phyloP scores from a whole-genome alignment of 2,329 filamentous ascomycete species.

The Nigrograna mackinnonii region DNA sequence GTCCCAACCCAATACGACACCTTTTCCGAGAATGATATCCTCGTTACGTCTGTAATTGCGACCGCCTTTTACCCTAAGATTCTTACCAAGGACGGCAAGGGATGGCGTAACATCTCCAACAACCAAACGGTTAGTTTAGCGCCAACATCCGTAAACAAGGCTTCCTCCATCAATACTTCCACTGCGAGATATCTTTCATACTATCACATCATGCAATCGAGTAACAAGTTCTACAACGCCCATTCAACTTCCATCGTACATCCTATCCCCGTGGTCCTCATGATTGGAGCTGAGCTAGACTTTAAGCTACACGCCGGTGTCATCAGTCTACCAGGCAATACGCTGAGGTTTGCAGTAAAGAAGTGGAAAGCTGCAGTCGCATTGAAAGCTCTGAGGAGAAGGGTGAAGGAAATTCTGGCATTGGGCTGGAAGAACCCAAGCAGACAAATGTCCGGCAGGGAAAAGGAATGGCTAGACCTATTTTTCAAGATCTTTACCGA shows the following conservation, averaged over 20 bases:
- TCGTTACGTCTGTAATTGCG: conserved; percentile 81
- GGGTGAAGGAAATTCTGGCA: conserved; percentile 75
- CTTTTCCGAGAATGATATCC: conserved; percentile 78
- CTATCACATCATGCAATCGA: conserved; percentile 96
- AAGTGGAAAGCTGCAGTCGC: conserved; percentile 92
- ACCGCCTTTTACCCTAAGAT: conserved; percentile 97
- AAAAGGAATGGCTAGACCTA: conserved; percentile 47
- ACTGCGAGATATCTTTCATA: conserved; percentile 82
- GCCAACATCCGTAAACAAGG: conserved; percentile 86
- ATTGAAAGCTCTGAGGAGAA: conserved; percentile 77
- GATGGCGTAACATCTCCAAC: conserved; percentile 88
- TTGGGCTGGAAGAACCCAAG: conserved; percentile 65
- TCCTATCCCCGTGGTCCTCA: conserved; percentile 70
- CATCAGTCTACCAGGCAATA: conserved; percentile 83
- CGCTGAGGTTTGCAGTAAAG: conserved; percentile 77
- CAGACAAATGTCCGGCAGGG: conserved; percentile 40
- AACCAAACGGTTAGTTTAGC: conserved; percentile 89
- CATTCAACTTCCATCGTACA: conserved; percentile 72
- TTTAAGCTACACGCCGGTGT: conserved; percentile 91
- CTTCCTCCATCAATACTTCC: conserved; percentile 36
- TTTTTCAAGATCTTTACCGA: conserved; percentile 33
- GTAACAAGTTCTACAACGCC: conserved; percentile 80
- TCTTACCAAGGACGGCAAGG: conserved; percentile 80
- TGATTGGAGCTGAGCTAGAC: conserved; percentile 81
- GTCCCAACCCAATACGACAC: conserved; percentile 74